A percentile compares a stretch with the other conserved stretches of the same genome.
Evolutionary conservation across 169 alveolate genomes (phyloP).

Genomic region (Plasmodium adleri): DNA sequence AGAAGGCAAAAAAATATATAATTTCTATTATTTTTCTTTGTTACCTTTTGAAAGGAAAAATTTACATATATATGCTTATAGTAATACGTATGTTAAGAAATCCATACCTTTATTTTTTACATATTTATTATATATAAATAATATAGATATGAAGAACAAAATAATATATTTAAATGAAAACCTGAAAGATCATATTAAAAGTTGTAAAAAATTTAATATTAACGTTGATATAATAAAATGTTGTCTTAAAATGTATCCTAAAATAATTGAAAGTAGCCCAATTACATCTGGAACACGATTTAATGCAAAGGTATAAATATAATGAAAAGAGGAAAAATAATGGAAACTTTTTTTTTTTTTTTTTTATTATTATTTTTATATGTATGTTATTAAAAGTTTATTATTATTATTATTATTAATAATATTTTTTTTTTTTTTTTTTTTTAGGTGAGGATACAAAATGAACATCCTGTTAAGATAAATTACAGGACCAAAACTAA

Average conservation of each 20-base stretch:
- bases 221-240: conserved; percentile 46
- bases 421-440: background rate
- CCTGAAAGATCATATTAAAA: conserved; percentile 58
- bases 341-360: background rate
- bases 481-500: conserved; percentile 50
- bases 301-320: conserved; percentile 42
- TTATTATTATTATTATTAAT: background rate
- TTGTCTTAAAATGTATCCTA: conserved; percentile 31
- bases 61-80: conserved; percentile 41
- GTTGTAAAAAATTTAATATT: conserved; percentile 32
- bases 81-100: conserved; percentile 26
- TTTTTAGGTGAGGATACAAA: conserved; percentile 55
- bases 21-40: conserved; percentile 56
- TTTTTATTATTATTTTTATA: background rate
- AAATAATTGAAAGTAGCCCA: conserved; percentile 63
- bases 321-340: background rate
- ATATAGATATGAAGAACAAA: conserved; percentile 66
- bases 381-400: background rate
- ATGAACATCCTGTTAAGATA: conserved; percentile 67
- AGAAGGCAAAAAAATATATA: conserved; percentile 56
- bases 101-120: conserved; percentile 43
- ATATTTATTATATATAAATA: conserved; percentile 38
- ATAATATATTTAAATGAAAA: conserved; percentile 42
- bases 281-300: conserved; percentile 29
- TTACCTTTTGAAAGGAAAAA: conserved; percentile 67